Percentiles rank a stretch among this genome's conserved stretches.
Conservation (phyloP, 257 asterid species). For the Rehmannia glutinosa region DNA sequence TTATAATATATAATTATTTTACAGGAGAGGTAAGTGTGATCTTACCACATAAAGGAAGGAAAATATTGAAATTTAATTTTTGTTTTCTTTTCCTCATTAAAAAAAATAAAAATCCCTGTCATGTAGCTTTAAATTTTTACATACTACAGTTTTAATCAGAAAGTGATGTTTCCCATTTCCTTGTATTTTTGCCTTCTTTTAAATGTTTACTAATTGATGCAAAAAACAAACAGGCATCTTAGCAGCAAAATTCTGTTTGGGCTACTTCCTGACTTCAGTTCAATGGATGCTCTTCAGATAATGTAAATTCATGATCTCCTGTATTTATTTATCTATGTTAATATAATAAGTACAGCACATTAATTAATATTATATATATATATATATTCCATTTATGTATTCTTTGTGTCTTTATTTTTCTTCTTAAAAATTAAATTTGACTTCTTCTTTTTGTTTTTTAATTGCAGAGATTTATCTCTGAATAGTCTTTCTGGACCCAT, state of each 20-base stretch:
- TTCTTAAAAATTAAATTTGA: neutral
- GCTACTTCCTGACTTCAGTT: constrained; percentile 30
- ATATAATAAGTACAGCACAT: no score
- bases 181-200: neutral
- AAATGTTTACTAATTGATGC: neutral
- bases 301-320: constrained; percentile 21
- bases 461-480: constrained; percentile 37
- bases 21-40: no score
- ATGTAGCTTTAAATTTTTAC: neutral
- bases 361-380: no score
- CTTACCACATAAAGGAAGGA: no score
- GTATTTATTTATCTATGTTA: neutral
- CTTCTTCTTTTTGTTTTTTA: neutral
- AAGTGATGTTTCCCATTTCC: no score
- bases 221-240: constrained; percentile 31
- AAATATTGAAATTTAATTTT: no score
- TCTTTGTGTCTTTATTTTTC: neutral
- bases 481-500: constrained; percentile 30
- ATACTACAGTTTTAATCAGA: no score
- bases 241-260: neutral
- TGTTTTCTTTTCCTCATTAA: neutral
- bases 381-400: neutral
- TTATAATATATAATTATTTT: no score
- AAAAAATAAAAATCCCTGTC: no score
- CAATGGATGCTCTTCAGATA: constrained; percentile 47